Percentiles rank a stretch among this genome's conserved stretches.
Evolutionary conservation across 306 rosid genomes (phyloP).

Genomic region (Prosopis cineraria): DNA sequence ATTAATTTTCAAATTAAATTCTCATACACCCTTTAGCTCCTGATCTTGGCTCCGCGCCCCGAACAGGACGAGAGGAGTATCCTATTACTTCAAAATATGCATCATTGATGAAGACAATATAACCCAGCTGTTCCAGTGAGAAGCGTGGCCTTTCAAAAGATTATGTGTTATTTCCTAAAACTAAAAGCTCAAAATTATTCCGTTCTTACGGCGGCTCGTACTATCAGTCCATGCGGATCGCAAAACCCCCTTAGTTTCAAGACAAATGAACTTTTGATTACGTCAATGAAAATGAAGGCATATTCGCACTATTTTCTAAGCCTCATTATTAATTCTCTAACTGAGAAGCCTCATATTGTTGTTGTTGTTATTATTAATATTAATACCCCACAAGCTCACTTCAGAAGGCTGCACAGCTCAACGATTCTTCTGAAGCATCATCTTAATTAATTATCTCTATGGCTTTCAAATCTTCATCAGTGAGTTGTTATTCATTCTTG

Average conservation of each 20-base stretch:
- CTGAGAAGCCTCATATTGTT: neutral
- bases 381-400: neutral
- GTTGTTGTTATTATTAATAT: too few relatives aligned
- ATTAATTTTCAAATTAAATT: too few relatives aligned
- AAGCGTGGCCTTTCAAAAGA: neutral
- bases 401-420: neutral
- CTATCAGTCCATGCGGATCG: neutral
- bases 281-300: constrained; percentile 5
- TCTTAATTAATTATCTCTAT: too few relatives aligned
- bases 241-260: neutral
- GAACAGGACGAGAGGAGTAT: too few relatives aligned
- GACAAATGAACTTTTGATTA: neutral
- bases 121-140: neutral
- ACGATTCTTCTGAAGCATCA: neutral
- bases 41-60: too few relatives aligned
- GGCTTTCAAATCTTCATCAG: constrained; percentile 23
- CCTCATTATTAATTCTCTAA: neutral
- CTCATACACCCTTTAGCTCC: too few relatives aligned
- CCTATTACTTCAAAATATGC: too few relatives aligned
- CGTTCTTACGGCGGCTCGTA: constrained; percentile 1
- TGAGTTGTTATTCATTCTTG: neutral
- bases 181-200: too few relatives aligned
- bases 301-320: constrained; percentile 26
- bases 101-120: neutral
- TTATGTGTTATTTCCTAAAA: neutral